These are phyloP conservation scores for Sporothrix euskadiensis DNA, from an alignment of 2,329 filamentous ascomycete genomes.

Conservation along the genomic window DNA sequence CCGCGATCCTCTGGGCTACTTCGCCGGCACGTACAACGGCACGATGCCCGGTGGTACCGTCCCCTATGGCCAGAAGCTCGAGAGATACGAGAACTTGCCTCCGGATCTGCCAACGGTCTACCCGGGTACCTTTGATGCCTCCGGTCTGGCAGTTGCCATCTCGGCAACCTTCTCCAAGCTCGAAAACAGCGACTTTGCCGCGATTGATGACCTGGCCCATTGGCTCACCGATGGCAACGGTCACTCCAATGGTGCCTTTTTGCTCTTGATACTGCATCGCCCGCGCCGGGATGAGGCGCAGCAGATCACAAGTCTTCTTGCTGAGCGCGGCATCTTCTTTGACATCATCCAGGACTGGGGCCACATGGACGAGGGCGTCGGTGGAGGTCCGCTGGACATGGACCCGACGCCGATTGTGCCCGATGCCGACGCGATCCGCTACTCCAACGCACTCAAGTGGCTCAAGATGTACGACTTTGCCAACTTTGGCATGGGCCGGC, in stretches of 20 bases:
- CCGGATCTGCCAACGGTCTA: not conserved
- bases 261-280: slow-evolving; percentile 47
- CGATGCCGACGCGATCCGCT: slow-evolving; percentile 30
- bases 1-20: not conserved
- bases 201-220: slow-evolving; percentile 49
- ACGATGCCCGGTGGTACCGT: not conserved
- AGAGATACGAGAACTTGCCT: not conserved
- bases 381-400: slow-evolving; percentile 16
- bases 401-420: slow-evolving; percentile 15
- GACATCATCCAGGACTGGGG: slow-evolving; percentile 32
- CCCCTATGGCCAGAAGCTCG: not conserved
- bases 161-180: slow-evolving; percentile 48
- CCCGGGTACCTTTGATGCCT: slow-evolving; percentile 40
- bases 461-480: slow-evolving; percentile 9
- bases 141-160: slow-evolving; percentile 46
- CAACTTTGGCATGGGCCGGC: slow-evolving; percentile 11
- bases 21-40: not conserved
- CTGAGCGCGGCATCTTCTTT: slow-evolving; percentile 44
- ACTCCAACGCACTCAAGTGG: slow-evolving; percentile 27
- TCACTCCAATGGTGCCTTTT: slow-evolving; percentile 46
- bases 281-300: slow-evolving; percentile 41
- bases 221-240: slow-evolving; percentile 46
- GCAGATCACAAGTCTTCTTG: slow-evolving; percentile 39
- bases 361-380: slow-evolving; percentile 30
- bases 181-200: slow-evolving; percentile 42